A percentile compares a stretch with the other conserved stretches of the same genome.
These are phyloP conservation scores for Alternaria burnsii DNA, from an alignment of 2,329 filamentous ascomycete species.

Conservation along the genomic window DNA sequence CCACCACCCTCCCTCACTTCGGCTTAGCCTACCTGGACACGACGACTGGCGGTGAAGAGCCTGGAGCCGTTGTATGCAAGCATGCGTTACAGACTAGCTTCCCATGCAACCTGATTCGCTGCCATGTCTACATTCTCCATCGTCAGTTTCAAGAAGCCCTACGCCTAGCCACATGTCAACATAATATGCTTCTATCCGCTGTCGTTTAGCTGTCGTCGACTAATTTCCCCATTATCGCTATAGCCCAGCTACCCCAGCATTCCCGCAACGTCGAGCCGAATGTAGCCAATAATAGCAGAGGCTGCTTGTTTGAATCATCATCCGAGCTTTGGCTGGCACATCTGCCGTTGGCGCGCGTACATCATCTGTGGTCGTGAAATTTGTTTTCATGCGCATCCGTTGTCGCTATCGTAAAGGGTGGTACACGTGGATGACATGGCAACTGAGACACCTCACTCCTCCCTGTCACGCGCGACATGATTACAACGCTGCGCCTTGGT, in stretches of 20 bases:
- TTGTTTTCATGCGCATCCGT: slow-evolving; percentile 12
- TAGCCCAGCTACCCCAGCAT: slow-evolving; percentile 14
- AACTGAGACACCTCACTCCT: slow-evolving; percentile 19
- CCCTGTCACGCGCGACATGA: slow-evolving; percentile 8
- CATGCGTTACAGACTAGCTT: not conserved
- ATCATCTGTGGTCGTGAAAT: slow-evolving; percentile 11
- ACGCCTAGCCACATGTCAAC: slow-evolving; percentile 7
- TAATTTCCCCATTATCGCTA: slow-evolving; percentile 9
- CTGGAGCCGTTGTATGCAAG: slow-evolving; percentile 12
- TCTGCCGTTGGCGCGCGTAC: slow-evolving; percentile 8
- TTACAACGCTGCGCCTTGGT: slow-evolving; percentile 28
- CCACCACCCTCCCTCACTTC: not conserved
- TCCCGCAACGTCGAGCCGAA: slow-evolving; percentile 13
- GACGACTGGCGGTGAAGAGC: slow-evolving; percentile 20
- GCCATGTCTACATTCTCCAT: not conserved
- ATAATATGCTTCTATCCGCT: slow-evolving; percentile 8
- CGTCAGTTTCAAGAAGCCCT: slow-evolving; percentile 13
- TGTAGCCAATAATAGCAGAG: slow-evolving; percentile 32
- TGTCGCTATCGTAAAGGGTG: not conserved
- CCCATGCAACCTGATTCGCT: slow-evolving; percentile 13
- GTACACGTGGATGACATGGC: slow-evolving; percentile 13
- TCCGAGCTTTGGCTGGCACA: slow-evolving; percentile 11
- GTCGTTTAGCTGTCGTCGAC: slow-evolving; percentile 3
- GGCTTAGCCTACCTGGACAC: slow-evolving; percentile 3
- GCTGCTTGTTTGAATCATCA: slow-evolving; percentile 13